phyloP scores from a whole-genome alignment of 2,329 filamentous ascomycete species.

The Talaromyces sp. region DNA sequence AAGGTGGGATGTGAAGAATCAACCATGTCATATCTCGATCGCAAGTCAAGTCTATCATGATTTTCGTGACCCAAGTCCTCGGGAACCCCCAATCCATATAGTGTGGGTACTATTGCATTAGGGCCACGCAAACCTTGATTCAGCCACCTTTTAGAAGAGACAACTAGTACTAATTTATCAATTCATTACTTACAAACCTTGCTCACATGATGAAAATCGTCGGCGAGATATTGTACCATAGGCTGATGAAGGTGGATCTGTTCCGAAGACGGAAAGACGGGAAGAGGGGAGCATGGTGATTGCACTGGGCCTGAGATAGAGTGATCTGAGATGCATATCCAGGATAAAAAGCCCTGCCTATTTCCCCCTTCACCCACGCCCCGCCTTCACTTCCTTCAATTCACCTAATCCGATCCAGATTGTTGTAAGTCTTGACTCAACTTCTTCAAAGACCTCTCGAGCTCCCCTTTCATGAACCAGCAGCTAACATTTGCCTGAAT shows the following conservation, averaged over 20 bases:
- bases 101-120: not conserved
- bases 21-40: not conserved
- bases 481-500: not conserved
- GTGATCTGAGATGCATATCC: too few relatives aligned
- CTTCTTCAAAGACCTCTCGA: too few relatives aligned
- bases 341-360: too few relatives aligned
- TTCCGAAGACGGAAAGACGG: not conserved
- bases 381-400: too few relatives aligned
- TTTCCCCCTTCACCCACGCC: too few relatives aligned
- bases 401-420: too few relatives aligned
- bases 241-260: not conserved
- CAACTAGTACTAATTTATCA: not conserved
- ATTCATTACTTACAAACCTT: not conserved
- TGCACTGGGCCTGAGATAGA: too few relatives aligned
- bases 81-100: not conserved
- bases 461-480: too few relatives aligned
- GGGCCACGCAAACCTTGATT: not conserved
- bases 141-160: not conserved
- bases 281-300: not conserved
- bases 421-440: too few relatives aligned
- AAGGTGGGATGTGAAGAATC: not conserved
- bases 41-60: not conserved
- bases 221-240: not conserved
- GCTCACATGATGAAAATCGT: not conserved
- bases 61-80: not conserved